These are phyloP conservation scores for Acacia crassicarpa DNA, from an alignment of 306 rosid genomes.

Conservation along the genomic window DNA sequence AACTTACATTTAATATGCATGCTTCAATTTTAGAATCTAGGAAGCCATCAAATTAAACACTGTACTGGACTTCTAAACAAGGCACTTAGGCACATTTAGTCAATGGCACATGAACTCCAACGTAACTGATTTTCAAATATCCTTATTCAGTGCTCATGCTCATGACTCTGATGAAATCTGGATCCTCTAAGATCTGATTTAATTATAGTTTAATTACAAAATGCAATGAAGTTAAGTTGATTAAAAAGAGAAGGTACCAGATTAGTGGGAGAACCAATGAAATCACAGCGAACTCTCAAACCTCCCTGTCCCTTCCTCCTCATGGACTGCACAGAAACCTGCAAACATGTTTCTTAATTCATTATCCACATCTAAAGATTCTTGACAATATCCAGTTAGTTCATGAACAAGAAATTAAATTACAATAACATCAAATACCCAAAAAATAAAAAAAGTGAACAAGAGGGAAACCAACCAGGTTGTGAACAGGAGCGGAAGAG, in stretches of 20 bases:
- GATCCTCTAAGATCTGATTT: neutral
- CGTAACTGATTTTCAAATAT: too few relatives aligned
- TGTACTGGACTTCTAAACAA: too few relatives aligned
- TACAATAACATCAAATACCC: neutral
- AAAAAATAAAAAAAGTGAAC: neutral
- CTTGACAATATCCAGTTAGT: neutral
- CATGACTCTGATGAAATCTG: too few relatives aligned
- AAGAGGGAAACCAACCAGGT: slow-evolving; percentile 46
- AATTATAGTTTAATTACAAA: too few relatives aligned
- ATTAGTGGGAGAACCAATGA: slow-evolving; percentile 89
- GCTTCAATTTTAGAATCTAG: neutral
- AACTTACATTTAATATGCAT: neutral
- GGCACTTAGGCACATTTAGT: too few relatives aligned
- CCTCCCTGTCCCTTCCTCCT: slow-evolving; percentile 70
- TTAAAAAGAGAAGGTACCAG: slow-evolving; percentile 46
- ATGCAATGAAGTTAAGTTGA: neutral
- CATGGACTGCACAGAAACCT: slow-evolving; percentile 63
- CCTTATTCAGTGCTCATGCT: too few relatives aligned
- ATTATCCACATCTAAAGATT: neutral
- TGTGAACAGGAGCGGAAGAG: slow-evolving; percentile 52
- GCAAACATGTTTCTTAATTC: neutral
- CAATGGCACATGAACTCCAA: too few relatives aligned
- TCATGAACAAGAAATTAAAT: neutral
- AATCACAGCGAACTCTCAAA: slow-evolving; percentile 81
- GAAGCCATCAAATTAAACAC: neutral